phyloP scores from a whole-genome alignment of 352 stramenopile species.

The Phytophthora capsici region DNA sequence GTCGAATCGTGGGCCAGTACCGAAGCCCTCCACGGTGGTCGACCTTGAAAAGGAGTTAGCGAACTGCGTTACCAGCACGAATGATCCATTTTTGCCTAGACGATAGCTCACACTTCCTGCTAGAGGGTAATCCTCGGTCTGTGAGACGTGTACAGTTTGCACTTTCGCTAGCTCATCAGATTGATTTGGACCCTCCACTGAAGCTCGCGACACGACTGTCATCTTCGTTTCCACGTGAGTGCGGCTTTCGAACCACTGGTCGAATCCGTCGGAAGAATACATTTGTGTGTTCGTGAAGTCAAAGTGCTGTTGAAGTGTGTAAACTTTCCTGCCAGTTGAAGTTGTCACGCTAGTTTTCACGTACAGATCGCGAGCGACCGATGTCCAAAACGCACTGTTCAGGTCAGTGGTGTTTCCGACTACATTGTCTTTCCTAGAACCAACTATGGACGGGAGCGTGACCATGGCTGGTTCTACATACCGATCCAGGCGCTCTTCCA shows the following conservation, averaged over 20 bases:
- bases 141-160: conserved; percentile 31
- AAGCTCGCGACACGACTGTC: conserved; percentile 31
- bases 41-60: conserved; percentile 51
- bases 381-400: conserved; percentile 59
- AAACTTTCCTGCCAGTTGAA: conserved; percentile 59
- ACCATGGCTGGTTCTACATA: conserved; percentile 25
- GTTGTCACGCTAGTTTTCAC: conserved; percentile 64
- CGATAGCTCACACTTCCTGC: conserved; percentile 55
- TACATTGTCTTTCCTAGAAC: conserved; percentile 7
- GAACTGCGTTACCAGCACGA: conserved; percentile 51
- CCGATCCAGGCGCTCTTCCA: conserved; percentile 37
- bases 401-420: conserved; percentile 22
- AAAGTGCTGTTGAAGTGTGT: conserved; percentile 57
- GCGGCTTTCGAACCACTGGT: conserved; percentile 53
- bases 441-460: conserved; percentile 7
- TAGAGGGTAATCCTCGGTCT: conserved; percentile 61
- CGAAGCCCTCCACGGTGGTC: conserved; percentile 22
- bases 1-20: conserved; percentile 15
- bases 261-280: conserved; percentile 53
- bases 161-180: conserved; percentile 7
- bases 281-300: conserved; percentile 59
- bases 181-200: neutral
- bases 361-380: conserved; percentile 44
- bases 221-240: conserved; percentile 45
- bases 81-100: conserved; percentile 39